A percentile compares a stretch with the other conserved stretches of the same genome.
Conservation (phyloP, 2,329 filamentous ascomycete genomes). For the Beauveria pseudobassiana region DNA sequence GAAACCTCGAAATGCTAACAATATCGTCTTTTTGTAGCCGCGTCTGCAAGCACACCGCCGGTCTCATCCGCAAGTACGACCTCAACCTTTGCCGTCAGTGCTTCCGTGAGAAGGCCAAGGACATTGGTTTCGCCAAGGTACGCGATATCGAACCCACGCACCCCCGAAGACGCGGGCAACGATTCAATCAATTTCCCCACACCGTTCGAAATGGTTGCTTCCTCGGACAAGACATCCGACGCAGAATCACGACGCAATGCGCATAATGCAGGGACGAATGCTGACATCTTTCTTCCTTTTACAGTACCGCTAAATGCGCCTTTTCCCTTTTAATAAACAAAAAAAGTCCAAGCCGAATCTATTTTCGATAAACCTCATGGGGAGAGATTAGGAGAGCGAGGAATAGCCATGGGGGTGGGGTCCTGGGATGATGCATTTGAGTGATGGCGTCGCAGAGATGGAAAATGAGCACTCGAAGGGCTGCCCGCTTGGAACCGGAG, state of each 20-base stretch:
- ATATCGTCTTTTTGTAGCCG: slow-evolving; percentile 37
- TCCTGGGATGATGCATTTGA: slow-evolving; percentile 1
- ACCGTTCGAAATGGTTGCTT: neutral
- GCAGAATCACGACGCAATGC: neutral
- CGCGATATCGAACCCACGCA: slow-evolving; percentile 17
- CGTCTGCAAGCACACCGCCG: slow-evolving; percentile 84
- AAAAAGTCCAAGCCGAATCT: slow-evolving; percentile 10
- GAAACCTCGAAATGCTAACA: slow-evolving; percentile 23
- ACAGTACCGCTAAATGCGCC: slow-evolving; percentile 30
- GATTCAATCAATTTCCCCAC: neutral
- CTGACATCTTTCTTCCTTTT: slow-evolving; percentile 11
- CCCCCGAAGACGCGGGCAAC: neutral
- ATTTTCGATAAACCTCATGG: slow-evolving; percentile 9
- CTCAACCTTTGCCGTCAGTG: slow-evolving; percentile 80
- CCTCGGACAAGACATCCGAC: neutral
- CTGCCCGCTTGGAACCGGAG: slow-evolving; percentile 37
- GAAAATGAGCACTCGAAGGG: slow-evolving; percentile 26
- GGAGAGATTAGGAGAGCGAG: slow-evolving; percentile 5
- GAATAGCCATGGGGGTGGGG: slow-evolving; percentile 9
- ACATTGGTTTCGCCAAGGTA: slow-evolving; percentile 69
- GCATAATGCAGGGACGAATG: slow-evolving; percentile 14
- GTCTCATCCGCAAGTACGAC: slow-evolving; percentile 99
- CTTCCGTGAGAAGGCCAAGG: slow-evolving; percentile 67
- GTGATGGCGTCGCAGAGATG: slow-evolving; percentile 25
- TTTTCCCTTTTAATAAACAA: slow-evolving; percentile 1